phyloP scores from a whole-genome alignment of 768 basidiomycete species.

The Tremella mesenterica region DNA sequence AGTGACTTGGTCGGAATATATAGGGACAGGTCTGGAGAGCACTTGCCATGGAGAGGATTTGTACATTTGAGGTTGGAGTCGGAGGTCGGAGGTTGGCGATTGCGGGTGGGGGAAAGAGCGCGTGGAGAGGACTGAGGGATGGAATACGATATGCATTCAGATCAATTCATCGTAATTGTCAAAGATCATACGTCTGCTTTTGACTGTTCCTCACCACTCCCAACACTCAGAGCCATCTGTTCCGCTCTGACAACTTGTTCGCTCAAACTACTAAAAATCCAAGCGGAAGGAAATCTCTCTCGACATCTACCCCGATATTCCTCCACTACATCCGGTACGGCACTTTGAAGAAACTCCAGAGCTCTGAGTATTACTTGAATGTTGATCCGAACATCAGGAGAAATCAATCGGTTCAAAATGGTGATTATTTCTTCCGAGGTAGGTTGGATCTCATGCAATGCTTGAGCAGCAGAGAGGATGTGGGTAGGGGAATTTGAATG shows the following conservation, averaged over 20 bases:
- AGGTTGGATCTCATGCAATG: conserved; percentile 21
- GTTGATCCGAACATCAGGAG: conserved; percentile 11
- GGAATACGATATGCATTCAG: too few species aligned
- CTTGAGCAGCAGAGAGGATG: conserved; percentile 60
- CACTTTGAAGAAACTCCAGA: conserved; percentile 8
- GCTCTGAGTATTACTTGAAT: conserved; percentile 9
- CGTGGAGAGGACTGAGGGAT: too few species aligned
- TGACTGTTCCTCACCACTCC: background rate
- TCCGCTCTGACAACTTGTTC: conserved; percentile 10
- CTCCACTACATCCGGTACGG: conserved; percentile 8
- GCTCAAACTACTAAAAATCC: conserved; percentile 11
- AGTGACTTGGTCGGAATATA: too few species aligned
- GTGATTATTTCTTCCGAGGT: background rate
- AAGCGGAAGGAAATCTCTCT: conserved; percentile 16
- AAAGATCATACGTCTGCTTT: too few species aligned
- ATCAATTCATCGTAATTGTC: too few species aligned
- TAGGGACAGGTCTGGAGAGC: too few species aligned
- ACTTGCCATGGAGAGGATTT: too few species aligned
- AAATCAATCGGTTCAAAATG: conserved; percentile 11
- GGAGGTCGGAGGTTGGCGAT: too few species aligned
- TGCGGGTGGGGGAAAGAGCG: too few species aligned
- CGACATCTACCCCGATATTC: conserved; percentile 9
- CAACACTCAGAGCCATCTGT: background rate
- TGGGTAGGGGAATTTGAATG: conserved; percentile 52
- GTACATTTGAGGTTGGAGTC: too few species aligned